These are phyloP conservation scores for Capillidium heterosporum DNA, from an alignment of 371 early-diverging fungal species.

Conservation along the genomic window DNA sequence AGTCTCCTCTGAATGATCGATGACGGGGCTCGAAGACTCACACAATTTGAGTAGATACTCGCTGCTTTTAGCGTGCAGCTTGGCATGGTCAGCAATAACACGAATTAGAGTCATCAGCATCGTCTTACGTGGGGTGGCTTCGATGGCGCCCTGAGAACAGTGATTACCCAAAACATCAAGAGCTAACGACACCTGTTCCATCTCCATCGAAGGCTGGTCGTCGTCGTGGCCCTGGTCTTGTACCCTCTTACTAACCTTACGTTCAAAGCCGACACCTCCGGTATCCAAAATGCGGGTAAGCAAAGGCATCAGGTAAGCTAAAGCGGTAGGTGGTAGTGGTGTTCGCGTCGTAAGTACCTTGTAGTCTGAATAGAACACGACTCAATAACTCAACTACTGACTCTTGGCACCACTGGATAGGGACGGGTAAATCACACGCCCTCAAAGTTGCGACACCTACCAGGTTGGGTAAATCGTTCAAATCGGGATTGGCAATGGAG, in stretches of 20 bases:
- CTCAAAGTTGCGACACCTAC: constrained; percentile 5
- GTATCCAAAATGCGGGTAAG: constrained; percentile 44
- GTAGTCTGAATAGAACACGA: constrained; percentile 55
- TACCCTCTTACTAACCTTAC: constrained; percentile 12
- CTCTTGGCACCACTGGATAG: constrained; percentile 50
- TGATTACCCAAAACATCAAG: constrained; percentile 6
- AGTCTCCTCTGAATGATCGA: constrained; percentile 23
- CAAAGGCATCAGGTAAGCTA: constrained; percentile 68
- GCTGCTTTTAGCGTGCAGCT: constrained; percentile 35
- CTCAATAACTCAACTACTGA: constrained; percentile 36
- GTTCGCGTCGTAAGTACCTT: constrained; percentile 39
- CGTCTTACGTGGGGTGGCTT: constrained; percentile 39
- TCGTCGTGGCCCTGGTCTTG: constrained; percentile 29
- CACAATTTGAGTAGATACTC: constrained; percentile 39
- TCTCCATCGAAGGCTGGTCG: constrained; percentile 10
- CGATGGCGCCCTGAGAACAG: neutral
- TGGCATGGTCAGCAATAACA: constrained; percentile 48
- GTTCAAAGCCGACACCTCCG: constrained; percentile 36
- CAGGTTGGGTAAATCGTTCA: constrained; percentile 2
- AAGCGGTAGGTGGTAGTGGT: constrained; percentile 49
- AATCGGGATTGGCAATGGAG: neutral
- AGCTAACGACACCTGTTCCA: constrained; percentile 11
- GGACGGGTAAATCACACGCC: constrained; percentile 19
- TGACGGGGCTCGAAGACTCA: constrained; percentile 43
- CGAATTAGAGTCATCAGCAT: constrained; percentile 50